phyloP scores from a whole-genome alignment of 2,329 filamentous ascomycete species.

The Trichoderma koningiopsis region DNA sequence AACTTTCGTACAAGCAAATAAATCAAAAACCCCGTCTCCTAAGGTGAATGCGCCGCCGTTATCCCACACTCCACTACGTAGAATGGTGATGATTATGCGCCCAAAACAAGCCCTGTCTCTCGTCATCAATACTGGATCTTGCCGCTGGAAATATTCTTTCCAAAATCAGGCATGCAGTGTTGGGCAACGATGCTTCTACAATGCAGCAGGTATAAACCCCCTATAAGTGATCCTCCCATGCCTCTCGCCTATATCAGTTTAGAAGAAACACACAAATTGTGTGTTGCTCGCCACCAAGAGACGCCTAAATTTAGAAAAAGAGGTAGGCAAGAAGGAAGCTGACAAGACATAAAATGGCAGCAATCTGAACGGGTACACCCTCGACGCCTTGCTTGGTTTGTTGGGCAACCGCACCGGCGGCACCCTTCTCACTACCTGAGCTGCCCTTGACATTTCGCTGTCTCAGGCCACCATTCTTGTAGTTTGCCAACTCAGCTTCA shows the following conservation, averaged over 20 bases:
- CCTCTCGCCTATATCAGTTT: background rate
- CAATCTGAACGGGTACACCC: slow-evolving; percentile 85
- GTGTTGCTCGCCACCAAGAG: background rate
- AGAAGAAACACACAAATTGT: background rate
- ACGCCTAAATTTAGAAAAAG: slow-evolving; percentile 72
- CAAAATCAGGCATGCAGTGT: background rate
- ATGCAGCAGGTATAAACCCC: background rate
- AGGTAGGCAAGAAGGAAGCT: slow-evolving; percentile 95
- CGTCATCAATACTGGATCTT: background rate
- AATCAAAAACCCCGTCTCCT: background rate
- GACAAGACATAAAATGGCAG: slow-evolving; percentile 79
- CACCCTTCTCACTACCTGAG: slow-evolving; percentile 53
- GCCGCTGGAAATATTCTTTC: background rate
- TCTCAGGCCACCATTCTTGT: slow-evolving; percentile 74
- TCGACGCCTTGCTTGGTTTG: slow-evolving; percentile 60
- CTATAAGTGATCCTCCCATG: background rate
- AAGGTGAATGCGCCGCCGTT: slow-evolving; percentile 20
- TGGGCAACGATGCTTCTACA: slow-evolving; percentile 25
- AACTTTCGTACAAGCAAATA: slow-evolving; percentile 12
- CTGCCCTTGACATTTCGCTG: slow-evolving; percentile 71
- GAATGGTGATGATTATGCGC: background rate
- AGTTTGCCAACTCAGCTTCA: slow-evolving; percentile 68
- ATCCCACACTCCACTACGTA: slow-evolving; percentile 22
- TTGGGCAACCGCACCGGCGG: slow-evolving; percentile 51
- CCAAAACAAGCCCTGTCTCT: background rate